phyloP scores from a whole-genome alignment of 768 basidiomycete genomes.

The Russula olivacea region DNA sequence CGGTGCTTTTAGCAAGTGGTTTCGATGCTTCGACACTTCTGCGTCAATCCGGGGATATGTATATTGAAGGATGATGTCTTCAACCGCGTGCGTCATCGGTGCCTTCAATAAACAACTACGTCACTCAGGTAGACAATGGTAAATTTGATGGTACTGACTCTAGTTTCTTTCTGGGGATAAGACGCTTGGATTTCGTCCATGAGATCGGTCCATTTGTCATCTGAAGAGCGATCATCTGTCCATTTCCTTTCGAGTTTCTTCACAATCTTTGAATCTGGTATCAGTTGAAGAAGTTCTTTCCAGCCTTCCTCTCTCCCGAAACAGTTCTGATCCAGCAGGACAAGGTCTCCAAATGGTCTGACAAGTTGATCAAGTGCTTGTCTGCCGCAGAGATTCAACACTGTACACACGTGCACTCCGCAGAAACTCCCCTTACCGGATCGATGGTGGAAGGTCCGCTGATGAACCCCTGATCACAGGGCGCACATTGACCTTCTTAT shows the following conservation, averaged over 20 bases:
- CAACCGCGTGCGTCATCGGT: slow-evolving; percentile 47
- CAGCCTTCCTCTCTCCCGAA: slow-evolving; percentile 67
- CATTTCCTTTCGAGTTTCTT: slow-evolving; percentile 51
- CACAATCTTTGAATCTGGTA: slow-evolving; percentile 57
- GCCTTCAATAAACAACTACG: slow-evolving; percentile 27
- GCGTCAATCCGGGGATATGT: slow-evolving; percentile 95
- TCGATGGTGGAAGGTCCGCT: slow-evolving; percentile 60
- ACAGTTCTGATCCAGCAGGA: slow-evolving; percentile 80
- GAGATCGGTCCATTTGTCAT: slow-evolving; percentile 71
- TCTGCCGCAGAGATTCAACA: slow-evolving; percentile 19
- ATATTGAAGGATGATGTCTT: slow-evolving; percentile 89
- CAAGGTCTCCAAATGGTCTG: slow-evolving; percentile 54
- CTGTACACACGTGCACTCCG: background rate
- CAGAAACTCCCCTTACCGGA: slow-evolving; percentile 43
- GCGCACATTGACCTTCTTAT: slow-evolving; percentile 77
- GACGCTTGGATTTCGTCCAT: slow-evolving; percentile 34
- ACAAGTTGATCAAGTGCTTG: slow-evolving; percentile 44
- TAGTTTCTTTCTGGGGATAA: slow-evolving; percentile 28
- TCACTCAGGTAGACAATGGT: background rate
- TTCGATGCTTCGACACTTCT: slow-evolving; percentile 95
- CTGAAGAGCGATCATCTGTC: slow-evolving; percentile 53
- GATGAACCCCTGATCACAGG: slow-evolving; percentile 27
- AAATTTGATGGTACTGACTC: slow-evolving; percentile 30
- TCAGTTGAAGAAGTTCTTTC: slow-evolving; percentile 63
- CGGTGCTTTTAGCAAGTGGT: slow-evolving; percentile 95